These are phyloP conservation scores for Allantophomopsis lycopodina DNA, from an alignment of 2,329 filamentous ascomycete genomes.

Conservation along the genomic window DNA sequence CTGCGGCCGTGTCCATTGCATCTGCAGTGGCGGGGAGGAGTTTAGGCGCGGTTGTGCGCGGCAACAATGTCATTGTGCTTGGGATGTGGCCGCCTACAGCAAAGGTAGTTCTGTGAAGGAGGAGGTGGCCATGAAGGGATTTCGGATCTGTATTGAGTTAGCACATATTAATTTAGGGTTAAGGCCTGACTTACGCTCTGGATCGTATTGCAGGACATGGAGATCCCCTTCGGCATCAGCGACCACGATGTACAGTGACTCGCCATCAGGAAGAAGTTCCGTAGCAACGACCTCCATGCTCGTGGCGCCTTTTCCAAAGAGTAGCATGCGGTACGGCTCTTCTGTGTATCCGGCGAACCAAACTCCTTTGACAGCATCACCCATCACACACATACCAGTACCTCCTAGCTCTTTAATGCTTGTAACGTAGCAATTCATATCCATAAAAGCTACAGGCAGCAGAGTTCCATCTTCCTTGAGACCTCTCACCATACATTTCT, in stretches of 20 bases:
- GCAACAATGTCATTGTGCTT: constrained; percentile 62
- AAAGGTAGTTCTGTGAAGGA: constrained; percentile 81
- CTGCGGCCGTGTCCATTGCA: constrained; percentile 14
- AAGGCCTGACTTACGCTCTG: constrained; percentile 55
- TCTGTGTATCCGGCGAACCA: constrained; percentile 97
- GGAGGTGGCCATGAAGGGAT: constrained; percentile 74
- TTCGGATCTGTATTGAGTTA: constrained; percentile 56
- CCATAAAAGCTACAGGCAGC: constrained; percentile 90
- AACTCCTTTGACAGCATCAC: constrained; percentile 82
- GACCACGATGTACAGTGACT: constrained; percentile 69
- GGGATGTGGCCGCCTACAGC: constrained; percentile 68
- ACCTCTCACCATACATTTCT: constrained; percentile 94
- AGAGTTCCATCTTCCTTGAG: constrained; percentile 90
- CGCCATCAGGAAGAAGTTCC: constrained; percentile 79
- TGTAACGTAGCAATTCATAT: constrained; percentile 89
- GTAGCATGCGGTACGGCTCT: constrained; percentile 88
- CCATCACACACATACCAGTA: constrained; percentile 76
- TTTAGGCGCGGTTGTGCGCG: constrained; percentile 41
- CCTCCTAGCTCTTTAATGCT: constrained; percentile 71
- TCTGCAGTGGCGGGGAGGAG: constrained; percentile 27
- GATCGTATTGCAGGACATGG: constrained; percentile 86
- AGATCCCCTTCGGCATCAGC: constrained; percentile 77
- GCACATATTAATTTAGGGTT: constrained; percentile 2
- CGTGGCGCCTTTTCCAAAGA: constrained; percentile 78
- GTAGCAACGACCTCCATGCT: constrained; percentile 67